A percentile compares a stretch with the other conserved stretches of the same genome.
phyloP scores from a whole-genome alignment of 2,329 filamentous ascomycete species.

The Neofusicoccum kwambonambiense region DNA sequence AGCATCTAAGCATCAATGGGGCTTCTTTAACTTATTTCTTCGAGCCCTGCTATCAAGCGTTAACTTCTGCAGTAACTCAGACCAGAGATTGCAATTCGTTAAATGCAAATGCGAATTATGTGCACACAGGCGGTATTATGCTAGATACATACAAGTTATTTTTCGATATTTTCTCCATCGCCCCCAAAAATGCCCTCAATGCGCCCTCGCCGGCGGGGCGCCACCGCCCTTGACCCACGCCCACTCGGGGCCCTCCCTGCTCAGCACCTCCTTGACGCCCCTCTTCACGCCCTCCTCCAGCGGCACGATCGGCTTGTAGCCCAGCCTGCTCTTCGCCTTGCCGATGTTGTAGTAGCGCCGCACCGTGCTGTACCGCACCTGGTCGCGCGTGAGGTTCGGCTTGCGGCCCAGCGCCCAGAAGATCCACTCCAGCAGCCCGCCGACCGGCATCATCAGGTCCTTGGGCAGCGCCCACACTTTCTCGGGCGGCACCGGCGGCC shows the following conservation, averaged over 20 bases:
- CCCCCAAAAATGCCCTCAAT: background rate
- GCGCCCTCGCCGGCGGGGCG: conserved; percentile 2
- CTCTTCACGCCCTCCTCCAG: conserved; percentile 61
- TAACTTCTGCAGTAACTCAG: too few species aligned
- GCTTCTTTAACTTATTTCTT: too few species aligned
- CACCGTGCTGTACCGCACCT: conserved; percentile 68
- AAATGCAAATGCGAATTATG: too few species aligned
- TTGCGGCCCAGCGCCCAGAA: conserved; percentile 46
- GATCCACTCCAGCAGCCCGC: conserved; percentile 44
- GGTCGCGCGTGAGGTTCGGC: conserved; percentile 47
- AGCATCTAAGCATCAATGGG: too few species aligned
- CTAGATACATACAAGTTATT: too few species aligned
- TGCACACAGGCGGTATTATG: too few species aligned
- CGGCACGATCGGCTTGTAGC: conserved; percentile 66
- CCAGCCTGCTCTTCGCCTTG: conserved; percentile 70
- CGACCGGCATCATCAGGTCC: conserved; percentile 43
- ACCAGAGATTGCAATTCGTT: too few species aligned
- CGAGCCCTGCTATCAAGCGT: too few species aligned
- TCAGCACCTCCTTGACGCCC: conserved; percentile 43
- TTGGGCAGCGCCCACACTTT: conserved; percentile 45
- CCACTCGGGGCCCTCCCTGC: conserved; percentile 15
- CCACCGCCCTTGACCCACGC: conserved; percentile 14
- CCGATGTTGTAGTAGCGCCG: conserved; percentile 74
- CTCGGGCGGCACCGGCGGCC: conserved; percentile 34
- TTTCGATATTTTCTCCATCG: too few species aligned